phyloP scores from a whole-genome alignment of 73 alveolate genomes.

The Paramecium sexaurelia region DNA sequence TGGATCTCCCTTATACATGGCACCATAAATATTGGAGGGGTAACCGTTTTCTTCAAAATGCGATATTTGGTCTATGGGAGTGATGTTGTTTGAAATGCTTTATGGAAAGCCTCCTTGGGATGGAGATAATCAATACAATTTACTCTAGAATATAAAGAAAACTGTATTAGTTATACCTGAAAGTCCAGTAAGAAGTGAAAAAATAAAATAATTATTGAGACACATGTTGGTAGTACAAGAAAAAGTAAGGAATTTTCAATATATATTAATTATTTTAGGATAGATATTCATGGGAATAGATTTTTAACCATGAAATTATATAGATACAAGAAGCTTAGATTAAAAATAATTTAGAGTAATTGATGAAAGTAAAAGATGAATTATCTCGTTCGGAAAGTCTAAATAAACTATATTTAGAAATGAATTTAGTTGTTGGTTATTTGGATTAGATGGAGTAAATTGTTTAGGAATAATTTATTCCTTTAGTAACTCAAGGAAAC shows the following conservation, averaged over 20 bases:
- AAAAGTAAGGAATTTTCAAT: background rate
- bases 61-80: slow-evolving; percentile 71
- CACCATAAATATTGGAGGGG: slow-evolving; percentile 71
- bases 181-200: slow-evolving; percentile 63
- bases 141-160: slow-evolving; percentile 41
- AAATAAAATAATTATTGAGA: slow-evolving; percentile 46
- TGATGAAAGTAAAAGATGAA: slow-evolving; percentile 50
- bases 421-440: slow-evolving; percentile 67
- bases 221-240: slow-evolving; percentile 60
- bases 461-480: slow-evolving; percentile 21
- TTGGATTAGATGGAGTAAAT: slow-evolving; percentile 49
- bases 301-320: slow-evolving; percentile 58
- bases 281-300: slow-evolving; percentile 60
- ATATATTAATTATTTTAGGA: background rate
- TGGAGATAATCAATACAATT: slow-evolving; percentile 66
- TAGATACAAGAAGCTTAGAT: slow-evolving; percentile 30
- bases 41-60: slow-evolving; percentile 67
- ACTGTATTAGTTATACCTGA: slow-evolving; percentile 40
- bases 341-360: slow-evolving; percentile 28
- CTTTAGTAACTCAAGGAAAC: background rate
- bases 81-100: slow-evolving; percentile 66
- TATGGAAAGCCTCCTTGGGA: slow-evolving; percentile 71
- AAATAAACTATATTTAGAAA: slow-evolving; percentile 30
- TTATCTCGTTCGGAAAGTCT: slow-evolving; percentile 27
- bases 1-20: slow-evolving; percentile 72